Base-by-base conservation (phyloP, 352 stramenopile species). In the Phytophthora pistaciae region DNA sequence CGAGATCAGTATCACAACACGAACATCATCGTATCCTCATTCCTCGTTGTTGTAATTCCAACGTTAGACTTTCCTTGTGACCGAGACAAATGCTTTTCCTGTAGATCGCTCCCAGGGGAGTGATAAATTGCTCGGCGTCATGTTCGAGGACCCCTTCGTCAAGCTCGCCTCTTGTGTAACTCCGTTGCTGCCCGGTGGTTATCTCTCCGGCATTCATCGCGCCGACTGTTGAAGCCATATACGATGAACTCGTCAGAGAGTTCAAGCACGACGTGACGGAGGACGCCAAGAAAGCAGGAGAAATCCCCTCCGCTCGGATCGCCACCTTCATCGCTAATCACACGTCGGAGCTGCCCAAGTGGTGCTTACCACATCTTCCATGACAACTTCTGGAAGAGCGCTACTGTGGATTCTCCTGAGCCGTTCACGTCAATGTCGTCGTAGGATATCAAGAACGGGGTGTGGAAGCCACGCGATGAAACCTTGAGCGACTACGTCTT, bases 361-460 rank as follows among this genome's bases (percentile, higher is more conserved):
- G 21, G 83, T 98, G 18, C 82, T 98, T 18, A 99, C 96, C 16
- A 75, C 80, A 98, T 99, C 75, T 91, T 95, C 7, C 91, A 99
- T 80, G 85, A 87, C 8, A 81, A 81, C 25, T 98, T 98, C 70
- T 99, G 96, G 96, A 67, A 74, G 9, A 82, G 95, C 59, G 69
- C 52, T 0, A 42, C 72, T 11, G 79, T 72, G 21, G 69, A 88
- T n/a, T 84, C 87, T 60, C 95, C 95, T 0, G 50, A 72, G 50
- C 91, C 93, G 7, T 99, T 99, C 75, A 98, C 95, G 10, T 60
- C 91, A 5, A 99, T 99, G 68, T 91, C 84, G 4, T 73, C 66
- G 21, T 65, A 91, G 49, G 91, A 97, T 61, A 77, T 98, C 6
- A 73, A 56, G 9, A 63, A 73, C 5, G 80, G 77, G 21, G 66